Evolutionary conservation across 73 alveolate genomes (phyloP).

Genomic region (Diophrys sp.): DNA sequence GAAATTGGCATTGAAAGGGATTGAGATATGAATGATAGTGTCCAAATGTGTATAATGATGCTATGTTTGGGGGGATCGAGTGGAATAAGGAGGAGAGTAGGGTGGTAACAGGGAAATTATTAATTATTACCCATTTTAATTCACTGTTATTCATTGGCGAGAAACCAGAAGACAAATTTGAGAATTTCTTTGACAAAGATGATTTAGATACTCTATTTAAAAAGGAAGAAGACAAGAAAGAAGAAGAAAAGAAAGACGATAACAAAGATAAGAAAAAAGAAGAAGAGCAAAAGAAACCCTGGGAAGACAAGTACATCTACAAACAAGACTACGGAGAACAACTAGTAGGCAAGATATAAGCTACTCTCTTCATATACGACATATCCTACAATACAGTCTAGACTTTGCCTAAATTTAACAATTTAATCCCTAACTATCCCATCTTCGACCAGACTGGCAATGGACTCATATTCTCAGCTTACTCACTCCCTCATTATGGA

Average conservation of each 20-base stretch:
- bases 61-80: conserved; percentile 43
- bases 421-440: conserved; percentile 36
- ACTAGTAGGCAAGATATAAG: not conserved
- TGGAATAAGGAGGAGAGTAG: conserved; percentile 58
- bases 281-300: not conserved
- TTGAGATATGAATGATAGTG: too few species aligned
- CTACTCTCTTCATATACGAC: not conserved
- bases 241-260: too few species aligned
- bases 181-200: conserved; percentile 44
- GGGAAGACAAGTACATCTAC: not conserved
- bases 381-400: not conserved
- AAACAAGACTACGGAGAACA: not conserved
- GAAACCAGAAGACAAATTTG: conserved; percentile 24
- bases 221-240: conserved; percentile 31
- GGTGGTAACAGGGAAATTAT: too few species aligned
- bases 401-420: too few species aligned
- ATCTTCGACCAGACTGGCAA: conserved; percentile 32
- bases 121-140: not conserved
- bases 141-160: not conserved
- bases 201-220: conserved; percentile 35
- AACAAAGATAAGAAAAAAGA: not conserved
- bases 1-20: too few species aligned
- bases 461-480: conserved; percentile 37
- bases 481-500: conserved; percentile 1
- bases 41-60: conserved; percentile 55